These are phyloP conservation scores for Apiosordaria backusii DNA, from an alignment of 495 filamentous ascomycete species.

Conservation along the genomic window DNA sequence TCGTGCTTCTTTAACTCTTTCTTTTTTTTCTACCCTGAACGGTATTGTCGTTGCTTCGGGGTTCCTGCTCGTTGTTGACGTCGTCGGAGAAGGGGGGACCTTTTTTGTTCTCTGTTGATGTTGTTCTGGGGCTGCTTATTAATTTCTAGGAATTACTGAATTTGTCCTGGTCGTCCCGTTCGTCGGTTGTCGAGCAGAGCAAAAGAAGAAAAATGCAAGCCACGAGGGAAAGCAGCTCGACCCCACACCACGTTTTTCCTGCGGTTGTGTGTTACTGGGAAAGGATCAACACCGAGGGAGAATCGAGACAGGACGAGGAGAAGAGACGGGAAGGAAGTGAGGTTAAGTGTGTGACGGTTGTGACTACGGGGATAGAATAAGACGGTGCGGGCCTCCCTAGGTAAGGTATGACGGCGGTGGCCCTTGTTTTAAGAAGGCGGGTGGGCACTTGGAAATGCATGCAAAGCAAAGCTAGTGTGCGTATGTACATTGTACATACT, in stretches of 20 bases:
- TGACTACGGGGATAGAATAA: not conserved
- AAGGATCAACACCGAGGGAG: not conserved
- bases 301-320: not conserved
- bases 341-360: not conserved
- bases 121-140: no score
- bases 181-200: not conserved
- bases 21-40: not conserved
- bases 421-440: not conserved
- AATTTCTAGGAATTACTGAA: conserved; percentile 1
- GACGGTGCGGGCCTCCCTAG: not conserved
- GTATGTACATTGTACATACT: not conserved
- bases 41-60: not conserved
- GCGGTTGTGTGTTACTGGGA: not conserved
- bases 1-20: not conserved
- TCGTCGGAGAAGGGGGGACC: not conserved
- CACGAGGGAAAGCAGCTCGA: not conserved
- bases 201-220: not conserved
- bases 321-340: not conserved
- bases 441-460: not conserved
- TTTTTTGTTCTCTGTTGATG: not conserved
- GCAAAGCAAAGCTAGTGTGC: not conserved
- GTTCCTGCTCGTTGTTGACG: not conserved
- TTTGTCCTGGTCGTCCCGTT: not conserved
- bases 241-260: not conserved
- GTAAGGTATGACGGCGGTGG: not conserved